Percentiles rank a stretch among this genome's conserved stretches.
Conservation (phyloP, 1,139 yeast genomes). For the Debaryomycetaceae sp. region DNA sequence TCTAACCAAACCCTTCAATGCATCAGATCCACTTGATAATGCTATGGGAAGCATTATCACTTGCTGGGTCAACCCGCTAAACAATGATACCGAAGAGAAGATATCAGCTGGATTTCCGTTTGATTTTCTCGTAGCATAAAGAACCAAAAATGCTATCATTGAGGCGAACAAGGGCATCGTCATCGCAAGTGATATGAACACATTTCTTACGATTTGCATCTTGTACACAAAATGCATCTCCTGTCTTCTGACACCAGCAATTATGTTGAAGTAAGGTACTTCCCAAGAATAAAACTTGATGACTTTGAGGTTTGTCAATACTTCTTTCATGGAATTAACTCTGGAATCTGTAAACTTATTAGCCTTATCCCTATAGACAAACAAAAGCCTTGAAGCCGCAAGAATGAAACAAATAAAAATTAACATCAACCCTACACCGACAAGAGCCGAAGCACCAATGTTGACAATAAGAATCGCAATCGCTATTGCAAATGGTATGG, state of each 20-base stretch:
- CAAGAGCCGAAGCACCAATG: slow-evolving; percentile 70
- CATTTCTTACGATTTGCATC: slow-evolving; percentile 54
- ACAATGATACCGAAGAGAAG: slow-evolving; percentile 74
- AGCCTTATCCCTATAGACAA: slow-evolving; percentile 41
- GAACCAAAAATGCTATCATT: slow-evolving; percentile 63
- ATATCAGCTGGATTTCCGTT: slow-evolving; percentile 60
- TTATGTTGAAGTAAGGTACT: slow-evolving; percentile 43
- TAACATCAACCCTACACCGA: slow-evolving; percentile 49
- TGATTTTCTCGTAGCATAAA: slow-evolving; percentile 46
- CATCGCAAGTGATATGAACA: slow-evolving; percentile 51
- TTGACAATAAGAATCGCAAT: slow-evolving; percentile 65
- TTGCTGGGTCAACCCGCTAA: slow-evolving; percentile 49
- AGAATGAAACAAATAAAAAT: slow-evolving; percentile 39
- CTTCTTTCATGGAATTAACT: slow-evolving; percentile 60
- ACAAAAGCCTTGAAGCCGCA: slow-evolving; percentile 32
- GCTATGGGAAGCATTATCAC: slow-evolving; percentile 66
- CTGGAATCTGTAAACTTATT: slow-evolving; percentile 55
- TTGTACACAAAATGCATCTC: slow-evolving; percentile 48
- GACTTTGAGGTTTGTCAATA: slow-evolving; percentile 61
- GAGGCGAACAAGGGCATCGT: slow-evolving; percentile 64
- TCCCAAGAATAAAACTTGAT: slow-evolving; percentile 73
- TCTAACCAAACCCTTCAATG: slow-evolving; percentile 56
- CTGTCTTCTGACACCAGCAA: slow-evolving; percentile 39
- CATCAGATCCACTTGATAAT: slow-evolving; percentile 62
- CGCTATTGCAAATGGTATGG: slow-evolving; percentile 57